Percentiles rank a stretch among this genome's conserved stretches.
phyloP scores from a whole-genome alignment of 768 basidiomycete species.

The Boletus sp. region DNA sequence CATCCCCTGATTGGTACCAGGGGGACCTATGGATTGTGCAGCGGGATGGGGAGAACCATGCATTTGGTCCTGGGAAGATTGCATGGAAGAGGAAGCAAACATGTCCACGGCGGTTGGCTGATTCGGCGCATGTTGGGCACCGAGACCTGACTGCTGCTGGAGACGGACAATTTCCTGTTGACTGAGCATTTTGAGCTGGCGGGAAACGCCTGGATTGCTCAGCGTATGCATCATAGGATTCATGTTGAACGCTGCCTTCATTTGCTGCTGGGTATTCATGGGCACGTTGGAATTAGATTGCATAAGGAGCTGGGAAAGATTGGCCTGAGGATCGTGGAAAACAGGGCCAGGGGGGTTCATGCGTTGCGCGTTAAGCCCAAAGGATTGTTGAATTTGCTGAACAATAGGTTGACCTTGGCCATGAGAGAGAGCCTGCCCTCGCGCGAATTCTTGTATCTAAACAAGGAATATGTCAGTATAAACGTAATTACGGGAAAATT shows the following conservation, averaged over 20 bases:
- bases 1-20: slow-evolving; percentile 24
- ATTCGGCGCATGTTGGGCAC: slow-evolving; percentile 37
- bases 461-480: slow-evolving; percentile 25
- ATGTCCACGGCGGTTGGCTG: slow-evolving; percentile 43
- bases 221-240: slow-evolving; percentile 40
- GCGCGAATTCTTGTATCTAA: slow-evolving; percentile 47
- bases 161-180: slow-evolving; percentile 41
- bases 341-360: slow-evolving; percentile 36
- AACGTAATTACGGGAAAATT: slow-evolving; percentile 15
- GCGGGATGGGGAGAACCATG: slow-evolving; percentile 48
- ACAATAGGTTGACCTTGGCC: slow-evolving; percentile 37
- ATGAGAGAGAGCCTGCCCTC: slow-evolving; percentile 42
- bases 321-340: slow-evolving; percentile 37
- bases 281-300: slow-evolving; percentile 39
- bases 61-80: slow-evolving; percentile 40
- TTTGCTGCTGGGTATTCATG: slow-evolving; percentile 36
- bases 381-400: slow-evolving; percentile 46
- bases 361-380: slow-evolving; percentile 35
- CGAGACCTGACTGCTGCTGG: slow-evolving; percentile 33
- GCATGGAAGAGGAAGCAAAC: slow-evolving; percentile 48
- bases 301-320: slow-evolving; percentile 31
- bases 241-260: slow-evolving; percentile 32
- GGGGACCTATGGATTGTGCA: slow-evolving; percentile 21
- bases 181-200: slow-evolving; percentile 44
- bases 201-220: slow-evolving; percentile 26